Base-by-base conservation (phyloP, 805 yeast species). In the Wickerhamiella domercqiae region DNA sequence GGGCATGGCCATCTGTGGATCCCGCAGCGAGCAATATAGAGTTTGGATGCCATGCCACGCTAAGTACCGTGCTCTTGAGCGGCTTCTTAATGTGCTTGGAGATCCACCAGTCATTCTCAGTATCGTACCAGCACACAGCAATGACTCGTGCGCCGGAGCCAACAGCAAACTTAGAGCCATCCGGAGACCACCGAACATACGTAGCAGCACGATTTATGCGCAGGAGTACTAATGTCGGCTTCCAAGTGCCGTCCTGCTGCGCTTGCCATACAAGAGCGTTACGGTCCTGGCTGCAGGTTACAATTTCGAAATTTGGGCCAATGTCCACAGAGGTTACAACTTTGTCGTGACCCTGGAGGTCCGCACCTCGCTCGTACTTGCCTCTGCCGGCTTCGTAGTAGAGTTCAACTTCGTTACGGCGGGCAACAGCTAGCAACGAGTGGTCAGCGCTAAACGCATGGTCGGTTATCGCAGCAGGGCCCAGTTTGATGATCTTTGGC, bases 91-190 rank as follows among this genome's bases (percentile, higher is more conserved):
- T 78, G 62, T 87, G 98, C 60, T 87, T 87, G 11, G 97, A 82
- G 36, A 90, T 86, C 99, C 99, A 90, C 99, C 99, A 90, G 57
- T 90, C 94, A 57, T 87, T 90, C 51, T 84, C 95, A 44, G 68
- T 79, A 61, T 90, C 98, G 56, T 79, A 90, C 62, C 86, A 90
- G 64, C 98, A 90, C 35, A 90, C 80, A 7, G 97, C 95, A 59
- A 90, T 77, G 45, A 80, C 78, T 42, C 97, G 67, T 32, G 94
- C 96, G 34, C 94, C 83, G 2, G 94, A 80, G 1, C 96, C 98
- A 34, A 87, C 97, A 1, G 98, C 98, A 60, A 90, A 90, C 63
- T 90, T 90, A 53, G 63, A 63, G n/a, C 95, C 97, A 48, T 71
- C 73, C 16, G 97, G 96, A 7, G 94, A 79, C 99, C 99, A 90